Evolutionary conservation across 2,329 filamentous ascomycete genomes (phyloP).

Genomic region (Periconia macrospinosa): DNA sequence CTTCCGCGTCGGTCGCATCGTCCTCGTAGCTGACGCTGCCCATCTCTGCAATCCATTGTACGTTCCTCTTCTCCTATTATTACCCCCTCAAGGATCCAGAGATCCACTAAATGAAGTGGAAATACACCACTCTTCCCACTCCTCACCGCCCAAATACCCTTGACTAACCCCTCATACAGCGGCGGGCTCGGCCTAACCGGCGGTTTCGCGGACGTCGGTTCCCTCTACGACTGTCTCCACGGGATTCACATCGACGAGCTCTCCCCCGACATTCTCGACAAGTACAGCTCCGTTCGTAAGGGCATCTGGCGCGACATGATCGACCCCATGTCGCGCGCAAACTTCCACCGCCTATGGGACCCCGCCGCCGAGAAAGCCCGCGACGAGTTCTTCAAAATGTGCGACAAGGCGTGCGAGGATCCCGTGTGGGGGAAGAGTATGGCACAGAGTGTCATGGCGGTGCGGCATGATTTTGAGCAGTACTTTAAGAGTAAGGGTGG

Average conservation of each 20-base stretch:
- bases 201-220: constrained; percentile 65
- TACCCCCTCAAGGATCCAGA: too few relatives aligned
- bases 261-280: constrained; percentile 38
- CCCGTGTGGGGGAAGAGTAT: constrained; percentile 29
- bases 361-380: constrained; percentile 25
- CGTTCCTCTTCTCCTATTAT: not conserved
- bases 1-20: constrained; percentile 60
- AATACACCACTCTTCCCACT: not conserved
- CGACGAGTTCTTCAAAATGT: constrained; percentile 39
- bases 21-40: constrained; percentile 64
- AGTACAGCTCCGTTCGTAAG: constrained; percentile 38
- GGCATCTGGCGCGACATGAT: constrained; percentile 40
- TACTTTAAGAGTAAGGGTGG: constrained; percentile 34
- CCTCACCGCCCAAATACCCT: not conserved
- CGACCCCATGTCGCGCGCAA: constrained; percentile 43
- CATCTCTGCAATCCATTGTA: constrained; percentile 59
- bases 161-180: constrained; percentile 14
- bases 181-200: constrained; percentile 66
- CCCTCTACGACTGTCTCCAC: constrained; percentile 61
- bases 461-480: constrained; percentile 40
- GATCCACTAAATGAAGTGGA: too few relatives aligned
- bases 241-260: constrained; percentile 38
- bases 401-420: constrained; percentile 31
- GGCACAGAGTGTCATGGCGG: constrained; percentile 27
- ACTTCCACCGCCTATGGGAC: constrained; percentile 43